Percentiles rank a stretch among this genome's conserved stretches.
Evolutionary conservation across 495 filamentous ascomycete genomes (phyloP).

Genomic region (Margaritispora aquatica): DNA sequence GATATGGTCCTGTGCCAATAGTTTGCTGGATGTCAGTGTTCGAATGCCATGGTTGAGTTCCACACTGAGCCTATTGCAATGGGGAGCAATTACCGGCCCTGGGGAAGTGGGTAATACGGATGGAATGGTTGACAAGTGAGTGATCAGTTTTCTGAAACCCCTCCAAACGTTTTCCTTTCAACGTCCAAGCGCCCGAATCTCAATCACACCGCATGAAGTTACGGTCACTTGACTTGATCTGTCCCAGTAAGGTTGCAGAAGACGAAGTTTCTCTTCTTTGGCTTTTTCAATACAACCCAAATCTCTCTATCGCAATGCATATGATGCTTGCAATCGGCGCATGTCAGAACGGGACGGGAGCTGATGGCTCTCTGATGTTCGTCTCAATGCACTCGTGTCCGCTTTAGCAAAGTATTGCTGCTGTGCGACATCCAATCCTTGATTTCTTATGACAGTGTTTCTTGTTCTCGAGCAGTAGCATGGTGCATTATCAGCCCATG

Average conservation of each 20-base stretch:
- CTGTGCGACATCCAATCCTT: conserved; percentile 12
- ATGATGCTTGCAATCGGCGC: conserved; percentile 20
- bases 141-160: conserved; percentile 24
- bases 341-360: conserved; percentile 6
- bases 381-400: neutral
- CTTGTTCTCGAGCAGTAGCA: conserved; percentile 10
- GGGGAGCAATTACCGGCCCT: conserved; percentile 62
- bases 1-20: conserved; percentile 61
- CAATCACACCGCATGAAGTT: conserved; percentile 51
- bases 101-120: conserved; percentile 67
- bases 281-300: neutral
- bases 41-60: conserved; percentile 87
- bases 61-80: conserved; percentile 63
- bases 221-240: conserved; percentile 58
- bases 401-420: conserved; percentile 2
- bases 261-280: conserved; percentile 17
- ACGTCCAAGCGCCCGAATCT: conserved; percentile 20
- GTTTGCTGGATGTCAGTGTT: conserved; percentile 59
- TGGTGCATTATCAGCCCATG: conserved; percentile 16
- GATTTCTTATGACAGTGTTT: neutral
- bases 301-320: conserved; percentile 22
- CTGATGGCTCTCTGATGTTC: neutral
- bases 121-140: conserved; percentile 87
- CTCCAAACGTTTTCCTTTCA: conserved; percentile 19
- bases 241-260: conserved; percentile 28